Conservation (phyloP, 2,329 filamentous ascomycete genomes). For the Apiospora marii region DNA sequence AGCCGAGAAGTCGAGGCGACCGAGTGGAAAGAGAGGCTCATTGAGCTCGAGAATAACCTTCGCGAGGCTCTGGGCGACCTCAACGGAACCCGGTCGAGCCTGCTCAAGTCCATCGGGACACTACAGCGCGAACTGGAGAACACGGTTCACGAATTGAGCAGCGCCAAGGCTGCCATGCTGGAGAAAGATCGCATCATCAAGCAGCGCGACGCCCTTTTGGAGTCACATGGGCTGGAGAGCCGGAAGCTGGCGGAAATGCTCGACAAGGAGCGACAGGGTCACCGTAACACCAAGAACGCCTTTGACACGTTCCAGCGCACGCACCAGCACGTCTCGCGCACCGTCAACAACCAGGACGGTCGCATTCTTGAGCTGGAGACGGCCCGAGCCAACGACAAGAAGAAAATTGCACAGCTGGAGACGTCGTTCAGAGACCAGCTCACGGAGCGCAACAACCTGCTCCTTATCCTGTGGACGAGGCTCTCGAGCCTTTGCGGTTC, state of each 20-base stretch:
- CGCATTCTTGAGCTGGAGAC: conserved; percentile 87
- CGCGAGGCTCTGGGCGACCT: conserved; percentile 87
- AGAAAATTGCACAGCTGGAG: conserved; percentile 79
- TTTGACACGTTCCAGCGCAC: conserved; percentile 90
- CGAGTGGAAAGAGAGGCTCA: conserved; percentile 89
- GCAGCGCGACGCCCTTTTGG: conserved; percentile 86
- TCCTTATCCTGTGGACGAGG: conserved; percentile 89
- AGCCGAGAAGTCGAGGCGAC: conserved; percentile 87
- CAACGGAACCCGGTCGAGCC: conserved; percentile 82
- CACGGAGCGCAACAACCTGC: conserved; percentile 84
- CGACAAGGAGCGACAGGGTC: conserved; percentile 86
- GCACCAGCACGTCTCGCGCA: conserved; percentile 85
- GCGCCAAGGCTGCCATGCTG: conserved; percentile 76
- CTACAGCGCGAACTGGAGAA: conserved; percentile 88
- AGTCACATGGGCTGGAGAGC: conserved; percentile 86
- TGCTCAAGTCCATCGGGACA: conserved; percentile 88
- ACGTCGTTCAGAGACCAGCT: conserved; percentile 86
- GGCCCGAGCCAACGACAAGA: conserved; percentile 78
- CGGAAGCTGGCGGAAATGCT: conserved; percentile 86
- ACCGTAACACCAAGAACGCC: conserved; percentile 85
- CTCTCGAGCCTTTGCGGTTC: conserved; percentile 85
- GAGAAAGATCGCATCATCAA: conserved; percentile 93
- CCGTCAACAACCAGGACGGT: conserved; percentile 83
- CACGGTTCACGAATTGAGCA: conserved; percentile 82
- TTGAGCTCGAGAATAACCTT: conserved; percentile 89